Evolutionary conservation across 208 protist genomes (phyloP).

Genomic region (Leishmania amazonensis): DNA sequence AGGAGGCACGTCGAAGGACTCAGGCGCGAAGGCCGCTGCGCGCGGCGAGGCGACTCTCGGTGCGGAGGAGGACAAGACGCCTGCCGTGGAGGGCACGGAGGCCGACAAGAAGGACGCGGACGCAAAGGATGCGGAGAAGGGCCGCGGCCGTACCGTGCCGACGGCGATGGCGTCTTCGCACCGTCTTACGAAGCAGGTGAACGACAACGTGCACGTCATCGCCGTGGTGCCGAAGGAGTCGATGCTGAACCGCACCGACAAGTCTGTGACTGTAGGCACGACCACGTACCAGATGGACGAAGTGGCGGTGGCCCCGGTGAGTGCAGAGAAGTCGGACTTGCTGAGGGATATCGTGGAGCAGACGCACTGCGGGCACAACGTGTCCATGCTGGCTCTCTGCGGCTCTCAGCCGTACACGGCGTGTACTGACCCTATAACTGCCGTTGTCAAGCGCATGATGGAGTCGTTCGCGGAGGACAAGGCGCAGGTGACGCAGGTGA

Average conservation of each 20-base stretch:
- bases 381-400: constrained; percentile 39
- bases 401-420: constrained; percentile 17
- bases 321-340: constrained; percentile 39
- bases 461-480: constrained; percentile 31
- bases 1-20: not conserved
- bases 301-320: constrained; percentile 24
- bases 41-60: not conserved
- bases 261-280: constrained; percentile 25
- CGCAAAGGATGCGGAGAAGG: constrained; percentile 4
- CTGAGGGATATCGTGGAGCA: constrained; percentile 48
- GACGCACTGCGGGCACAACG: constrained; percentile 50
- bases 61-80: constrained; percentile 9
- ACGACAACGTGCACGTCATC: constrained; percentile 43
- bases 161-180: constrained; percentile 27
- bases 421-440: constrained; percentile 15
- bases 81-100: constrained; percentile 6
- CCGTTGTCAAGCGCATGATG: constrained; percentile 33
- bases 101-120: constrained; percentile 7
- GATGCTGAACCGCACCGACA: constrained; percentile 27
- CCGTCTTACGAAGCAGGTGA: constrained; percentile 44
- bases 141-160: constrained; percentile 1
- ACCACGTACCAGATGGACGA: constrained; percentile 43
- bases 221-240: constrained; percentile 30
- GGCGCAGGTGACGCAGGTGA: constrained; percentile 33
- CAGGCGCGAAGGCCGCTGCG: not conserved